Evolutionary conservation across 768 basidiomycete species (phyloP).

Genomic region (Rhizopogon vinicolor): DNA sequence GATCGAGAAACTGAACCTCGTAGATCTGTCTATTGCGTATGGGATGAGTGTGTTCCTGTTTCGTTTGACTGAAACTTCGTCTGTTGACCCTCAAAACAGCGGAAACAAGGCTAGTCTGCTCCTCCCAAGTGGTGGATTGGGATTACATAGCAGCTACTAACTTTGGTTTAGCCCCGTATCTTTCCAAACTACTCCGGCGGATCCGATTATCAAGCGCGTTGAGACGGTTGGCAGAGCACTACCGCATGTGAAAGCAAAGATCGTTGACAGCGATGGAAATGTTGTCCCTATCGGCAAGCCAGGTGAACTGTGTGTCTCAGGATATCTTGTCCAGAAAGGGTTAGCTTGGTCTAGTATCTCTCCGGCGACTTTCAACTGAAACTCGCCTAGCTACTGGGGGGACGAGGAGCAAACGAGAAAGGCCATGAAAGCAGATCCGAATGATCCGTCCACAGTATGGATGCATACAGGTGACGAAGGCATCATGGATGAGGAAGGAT

Average conservation of each 20-base stretch:
- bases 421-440: constrained; percentile 48
- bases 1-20: constrained; percentile 61
- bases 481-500: constrained; percentile 78
- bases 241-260: constrained; percentile 75
- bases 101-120: constrained; percentile 53
- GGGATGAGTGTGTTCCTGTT: constrained; percentile 70
- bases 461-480: constrained; percentile 84
- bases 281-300: constrained; percentile 68
- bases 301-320: constrained; percentile 70
- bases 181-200: constrained; percentile 70
- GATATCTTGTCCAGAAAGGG: constrained; percentile 81
- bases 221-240: constrained; percentile 78
- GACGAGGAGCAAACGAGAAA: constrained; percentile 61
- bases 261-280: constrained; percentile 55
- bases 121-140: neutral
- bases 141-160: neutral
- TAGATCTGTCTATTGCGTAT: constrained; percentile 72
- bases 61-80: neutral
- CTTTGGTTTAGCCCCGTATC: constrained; percentile 62
- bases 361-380: neutral
- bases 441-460: constrained; percentile 59
- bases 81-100: constrained; percentile 33
- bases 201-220: constrained; percentile 68
- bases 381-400: constrained; percentile 55
- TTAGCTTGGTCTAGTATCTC: constrained; percentile 22